Base-by-base conservation (phyloP, 192 early-diverging fungal species). In the Umbelopsis vinacea region DNA sequence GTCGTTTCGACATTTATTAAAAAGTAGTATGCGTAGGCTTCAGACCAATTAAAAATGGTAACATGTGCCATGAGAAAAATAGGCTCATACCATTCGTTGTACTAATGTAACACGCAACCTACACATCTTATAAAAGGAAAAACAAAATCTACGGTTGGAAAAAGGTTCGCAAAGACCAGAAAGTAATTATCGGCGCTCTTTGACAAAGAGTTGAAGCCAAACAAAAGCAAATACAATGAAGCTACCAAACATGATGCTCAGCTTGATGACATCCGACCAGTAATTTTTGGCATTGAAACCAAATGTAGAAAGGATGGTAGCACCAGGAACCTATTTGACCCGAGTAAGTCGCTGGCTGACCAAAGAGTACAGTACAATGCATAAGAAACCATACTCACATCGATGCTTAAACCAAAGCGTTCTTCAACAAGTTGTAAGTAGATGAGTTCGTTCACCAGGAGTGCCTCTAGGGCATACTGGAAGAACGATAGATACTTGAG, bases 371-470 rank as follows among this genome's bases (percentile, higher is more conserved):
- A 29, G 1, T 2, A 2, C 29, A 3, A 29, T 29, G 6, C 3
- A 6, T 4, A 43, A 43, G 40, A 43, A 43, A 43, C 40, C 40
- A 7, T n/a, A 76, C 81, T 66, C 78, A 91, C 89, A 74, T 95
- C 89, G 66, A 96, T 95, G 53, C 91, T 85, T 22, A 96, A 80
- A 9, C 94, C 93, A 84, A 89, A 93, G 47, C 89, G 87, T 29
- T 91, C 89, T 54, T 96, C 93, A 43, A 89, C 84, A 9, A 96
- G 77, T 60, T 89, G 90, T 43, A 95, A 80, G 47, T 92, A 88
- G 1, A 91, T 85, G 17, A 98, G 85, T 78, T 98, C 96, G 76
- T 96, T 98, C 38, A 95, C 94, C 26, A 95, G 80, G 35, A 98
- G 70, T 0, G 96, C 93, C 70, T 98, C 96, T 57, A 96, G 89